Evolutionary conservation across 164 flowering plant species (phyloP).

Genomic region (Annona squamosa): DNA sequence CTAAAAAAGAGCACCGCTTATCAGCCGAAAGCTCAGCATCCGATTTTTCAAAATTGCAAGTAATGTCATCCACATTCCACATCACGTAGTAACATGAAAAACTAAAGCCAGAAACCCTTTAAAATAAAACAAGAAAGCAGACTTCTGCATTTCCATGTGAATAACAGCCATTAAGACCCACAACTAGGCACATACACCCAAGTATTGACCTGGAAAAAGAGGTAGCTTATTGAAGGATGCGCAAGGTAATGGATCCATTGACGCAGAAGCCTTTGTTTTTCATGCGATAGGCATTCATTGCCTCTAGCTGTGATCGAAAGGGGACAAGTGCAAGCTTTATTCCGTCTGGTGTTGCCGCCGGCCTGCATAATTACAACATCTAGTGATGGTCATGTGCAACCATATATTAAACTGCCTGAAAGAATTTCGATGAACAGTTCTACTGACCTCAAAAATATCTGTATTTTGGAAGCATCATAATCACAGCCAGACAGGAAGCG

Average conservation of each 20-base stretch:
- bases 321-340: slow-evolving; percentile 41
- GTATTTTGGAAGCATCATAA: slow-evolving; percentile 32
- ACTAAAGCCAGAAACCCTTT: neutral
- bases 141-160: neutral
- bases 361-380: slow-evolving; percentile 27
- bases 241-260: slow-evolving; percentile 44
- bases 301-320: slow-evolving; percentile 49
- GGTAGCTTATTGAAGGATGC: slow-evolving; percentile 47
- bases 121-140: neutral
- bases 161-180: neutral
- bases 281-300: slow-evolving; percentile 47
- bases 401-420: neutral
- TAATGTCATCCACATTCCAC: neutral
- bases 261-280: slow-evolving; percentile 60
- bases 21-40: neutral
- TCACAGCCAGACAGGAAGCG: slow-evolving; percentile 60
- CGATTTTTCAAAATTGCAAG: neutral
- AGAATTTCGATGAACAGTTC: neutral
- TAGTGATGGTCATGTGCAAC: neutral
- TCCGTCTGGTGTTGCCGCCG: slow-evolving; percentile 14
- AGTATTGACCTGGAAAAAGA: neutral
- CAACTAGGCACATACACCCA: neutral
- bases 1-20: neutral
- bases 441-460: slow-evolving; percentile 33
- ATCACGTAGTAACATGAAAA: neutral